These are phyloP conservation scores for Colletotrichum scovillei DNA, from an alignment of 2,329 filamentous ascomycete species.

Conservation along the genomic window DNA sequence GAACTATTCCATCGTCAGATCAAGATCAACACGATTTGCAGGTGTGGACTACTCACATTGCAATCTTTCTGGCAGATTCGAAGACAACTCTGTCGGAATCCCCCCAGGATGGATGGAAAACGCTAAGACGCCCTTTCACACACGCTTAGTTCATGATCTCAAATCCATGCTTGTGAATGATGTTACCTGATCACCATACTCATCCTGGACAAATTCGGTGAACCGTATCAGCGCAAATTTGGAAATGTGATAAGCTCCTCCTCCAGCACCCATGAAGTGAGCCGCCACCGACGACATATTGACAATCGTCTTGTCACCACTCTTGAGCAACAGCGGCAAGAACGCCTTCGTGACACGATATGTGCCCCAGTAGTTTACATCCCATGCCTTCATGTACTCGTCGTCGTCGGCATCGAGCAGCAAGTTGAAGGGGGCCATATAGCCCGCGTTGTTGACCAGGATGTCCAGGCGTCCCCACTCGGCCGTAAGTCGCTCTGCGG, in stretches of 20 bases:
- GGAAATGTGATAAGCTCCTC: slow-evolving; percentile 56
- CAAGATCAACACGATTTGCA: accelerated
- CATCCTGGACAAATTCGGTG: slow-evolving; percentile 58
- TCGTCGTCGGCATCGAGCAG: slow-evolving; percentile 48
- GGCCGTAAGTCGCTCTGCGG: slow-evolving; percentile 37
- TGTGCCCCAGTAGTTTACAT: slow-evolving; percentile 62
- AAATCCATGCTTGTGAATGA: not conserved
- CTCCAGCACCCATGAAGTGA: slow-evolving; percentile 46
- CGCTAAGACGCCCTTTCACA: slow-evolving; percentile 50
- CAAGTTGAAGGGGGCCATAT: slow-evolving; percentile 47
- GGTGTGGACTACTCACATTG: slow-evolving; percentile 6
- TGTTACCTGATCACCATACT: slow-evolving; percentile 48
- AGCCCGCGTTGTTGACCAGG: slow-evolving; percentile 57
- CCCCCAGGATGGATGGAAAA: slow-evolving; percentile 53
- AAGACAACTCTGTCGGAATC: slow-evolving; percentile 48
- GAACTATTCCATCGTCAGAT: slow-evolving; percentile 6
- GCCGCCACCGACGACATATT: slow-evolving; percentile 59
- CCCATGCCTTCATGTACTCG: slow-evolving; percentile 59
- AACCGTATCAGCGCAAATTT: slow-evolving; percentile 63
- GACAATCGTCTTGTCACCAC: slow-evolving; percentile 54
- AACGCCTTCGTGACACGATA: slow-evolving; percentile 59
- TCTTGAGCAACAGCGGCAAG: slow-evolving; percentile 56
- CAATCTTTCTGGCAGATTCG: slow-evolving; percentile 30
- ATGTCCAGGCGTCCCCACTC: slow-evolving; percentile 52
- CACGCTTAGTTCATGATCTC: not conserved